Evolutionary conservation across 345 rosid genomes (phyloP).

Genomic region (Hibiscus mutabilis): DNA sequence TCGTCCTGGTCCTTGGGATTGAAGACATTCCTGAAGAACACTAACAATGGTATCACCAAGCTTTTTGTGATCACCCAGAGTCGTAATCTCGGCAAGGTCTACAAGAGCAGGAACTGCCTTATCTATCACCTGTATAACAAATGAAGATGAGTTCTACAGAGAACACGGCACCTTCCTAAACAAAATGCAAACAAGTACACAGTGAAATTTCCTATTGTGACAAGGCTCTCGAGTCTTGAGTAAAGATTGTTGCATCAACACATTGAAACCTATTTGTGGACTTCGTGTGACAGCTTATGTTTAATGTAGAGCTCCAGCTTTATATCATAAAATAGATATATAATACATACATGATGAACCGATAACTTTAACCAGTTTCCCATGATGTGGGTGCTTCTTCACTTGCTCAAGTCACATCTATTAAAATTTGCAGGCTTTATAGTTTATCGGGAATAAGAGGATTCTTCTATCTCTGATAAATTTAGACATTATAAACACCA

Average conservation of each 20-base stretch:
- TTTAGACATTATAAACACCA: no score
- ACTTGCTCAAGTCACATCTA: no score
- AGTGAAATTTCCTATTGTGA: not conserved
- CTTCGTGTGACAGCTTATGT: not conserved
- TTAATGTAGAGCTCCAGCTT: not conserved
- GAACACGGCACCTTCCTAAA: not conserved
- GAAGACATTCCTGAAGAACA: slow-evolving; percentile 74
- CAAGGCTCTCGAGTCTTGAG: not conserved
- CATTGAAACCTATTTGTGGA: not conserved
- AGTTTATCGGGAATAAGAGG: no score
- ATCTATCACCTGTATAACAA: slow-evolving; percentile 48
- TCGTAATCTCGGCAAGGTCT: slow-evolving; percentile 77
- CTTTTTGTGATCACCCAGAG: slow-evolving; percentile 85
- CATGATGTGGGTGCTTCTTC: no score
- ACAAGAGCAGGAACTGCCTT: slow-evolving; percentile 75
- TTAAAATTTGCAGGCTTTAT: no score
- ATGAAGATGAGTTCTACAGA: not conserved
- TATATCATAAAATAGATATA: not conserved
- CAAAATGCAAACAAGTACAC: not conserved
- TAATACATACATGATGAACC: not conserved
- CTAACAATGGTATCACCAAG: slow-evolving; percentile 77
- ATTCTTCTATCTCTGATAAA: no score
- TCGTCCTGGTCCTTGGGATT: slow-evolving; percentile 49
- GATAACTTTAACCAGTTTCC: not conserved
- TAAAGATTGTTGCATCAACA: not conserved